A percentile compares a stretch with the other conserved stretches of the same genome.
phyloP scores from a whole-genome alignment of 495 filamentous ascomycete genomes.

The Neurospora intermedia region DNA sequence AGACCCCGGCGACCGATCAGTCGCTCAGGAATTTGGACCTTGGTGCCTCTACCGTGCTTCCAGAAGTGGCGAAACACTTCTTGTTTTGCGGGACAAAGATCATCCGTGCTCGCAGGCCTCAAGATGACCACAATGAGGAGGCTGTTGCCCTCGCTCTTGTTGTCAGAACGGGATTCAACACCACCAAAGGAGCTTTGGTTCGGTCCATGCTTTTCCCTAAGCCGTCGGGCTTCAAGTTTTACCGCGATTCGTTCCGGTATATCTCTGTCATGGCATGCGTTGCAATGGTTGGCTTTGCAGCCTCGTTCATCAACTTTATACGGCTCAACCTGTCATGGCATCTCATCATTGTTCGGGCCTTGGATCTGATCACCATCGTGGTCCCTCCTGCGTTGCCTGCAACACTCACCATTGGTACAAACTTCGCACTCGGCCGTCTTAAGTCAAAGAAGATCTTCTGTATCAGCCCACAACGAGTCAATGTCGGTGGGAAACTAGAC shows the following conservation, averaged over 20 bases:
- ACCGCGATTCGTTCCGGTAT: slow-evolving; percentile 93
- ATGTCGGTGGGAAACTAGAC: slow-evolving; percentile 92
- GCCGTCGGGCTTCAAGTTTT: slow-evolving; percentile 96
- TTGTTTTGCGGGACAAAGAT: slow-evolving; percentile 94
- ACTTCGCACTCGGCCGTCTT: slow-evolving; percentile 80
- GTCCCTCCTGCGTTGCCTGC: slow-evolving; percentile 96
- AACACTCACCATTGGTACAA: slow-evolving; percentile 91
- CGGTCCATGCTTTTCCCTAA: slow-evolving; percentile 99
- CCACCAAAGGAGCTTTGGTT: slow-evolving; percentile 91
- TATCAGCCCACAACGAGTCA: slow-evolving; percentile 92
- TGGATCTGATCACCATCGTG: slow-evolving; percentile 96
- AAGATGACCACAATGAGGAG: slow-evolving; percentile 72
- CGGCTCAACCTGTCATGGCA: slow-evolving; percentile 73
- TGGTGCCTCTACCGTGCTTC: slow-evolving; percentile 63
- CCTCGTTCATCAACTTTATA: slow-evolving; percentile 88
- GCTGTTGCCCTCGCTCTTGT: slow-evolving; percentile 87
- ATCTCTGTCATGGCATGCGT: slow-evolving; percentile 95
- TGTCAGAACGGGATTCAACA: slow-evolving; percentile 89
- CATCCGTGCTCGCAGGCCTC: slow-evolving; percentile 77
- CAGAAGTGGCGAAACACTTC: slow-evolving; percentile 75
- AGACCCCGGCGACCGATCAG: slow-evolving; percentile 75
- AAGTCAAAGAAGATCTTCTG: slow-evolving; percentile 88
- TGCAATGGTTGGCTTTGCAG: slow-evolving; percentile 76
- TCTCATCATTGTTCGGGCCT: slow-evolving; percentile 78
- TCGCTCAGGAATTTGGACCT: slow-evolving; percentile 64